Evolutionary conservation across 148 eudicot genomes (phyloP), one percentile per base, ranked within the genome.

Genomic region (Vaccinium vitisidaea): DNA sequence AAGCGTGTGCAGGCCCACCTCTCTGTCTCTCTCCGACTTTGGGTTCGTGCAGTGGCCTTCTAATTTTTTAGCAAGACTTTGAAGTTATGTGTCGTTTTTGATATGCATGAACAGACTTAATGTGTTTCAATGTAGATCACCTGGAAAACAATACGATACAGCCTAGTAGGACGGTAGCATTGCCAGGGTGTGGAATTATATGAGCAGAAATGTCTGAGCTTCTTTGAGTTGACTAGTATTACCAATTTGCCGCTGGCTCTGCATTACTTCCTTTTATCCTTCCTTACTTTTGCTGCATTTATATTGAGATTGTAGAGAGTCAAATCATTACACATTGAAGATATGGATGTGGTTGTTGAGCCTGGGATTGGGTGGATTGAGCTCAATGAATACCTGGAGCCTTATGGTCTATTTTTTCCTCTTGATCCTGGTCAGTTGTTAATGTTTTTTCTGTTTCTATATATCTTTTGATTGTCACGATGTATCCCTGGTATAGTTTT

Each of bases 361-460:
- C 98, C 99, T 90, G 99, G 98, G 83, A 95, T 95, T 87, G 98
- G 99, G 81, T 97, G 99, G 99, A 93, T 97, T 90, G 99, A 97
- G 87, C 92, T 97, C 81, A 97, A 97, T 90, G 99, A 95, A 77
- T 94, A 91, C 90, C 88, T 97, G 86, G 98, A 95, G 91, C 96
- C 99, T 63, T 90, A 93, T 88, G 99, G 99, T 75, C 89, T 97
- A 88, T 95, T 97, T 86, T 97, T 97, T 85, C 98, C 99, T 78
- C 94, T 97, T 79, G 99, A 97, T 92, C 99, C 98, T 81, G 99
- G 98, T 97, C 79, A 87, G 91, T 88, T 43, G 46, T 43, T 43
- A 43, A 43, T 43, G 46, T 43, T 81, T 87, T 48, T 23, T 25
- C 14, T 39, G 21, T 25, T 61, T 61, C 69, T n/a, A 19, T 59